A percentile compares a stretch with the other conserved stretches of the same genome.
Conservation (phyloP, 2,329 filamentous ascomycete species). For the Madurella fahalii region DNA sequence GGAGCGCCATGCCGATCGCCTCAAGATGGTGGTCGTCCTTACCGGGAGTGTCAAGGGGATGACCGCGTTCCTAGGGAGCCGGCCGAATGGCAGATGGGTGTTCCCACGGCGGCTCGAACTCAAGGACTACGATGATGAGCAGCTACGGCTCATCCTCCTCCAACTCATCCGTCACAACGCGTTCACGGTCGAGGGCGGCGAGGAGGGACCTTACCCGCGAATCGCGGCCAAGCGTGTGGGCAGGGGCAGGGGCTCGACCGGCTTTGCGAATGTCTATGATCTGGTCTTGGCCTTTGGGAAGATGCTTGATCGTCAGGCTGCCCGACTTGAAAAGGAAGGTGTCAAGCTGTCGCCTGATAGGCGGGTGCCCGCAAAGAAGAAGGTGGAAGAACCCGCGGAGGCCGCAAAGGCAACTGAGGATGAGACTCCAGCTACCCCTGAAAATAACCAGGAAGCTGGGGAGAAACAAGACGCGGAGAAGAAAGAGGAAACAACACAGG, state of each 20-base stretch:
- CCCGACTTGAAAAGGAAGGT: constrained; percentile 18
- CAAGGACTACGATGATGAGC: constrained; percentile 11
- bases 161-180: constrained; percentile 7
- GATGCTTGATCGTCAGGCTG: constrained; percentile 7
- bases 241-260: not conserved
- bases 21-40: constrained; percentile 6
- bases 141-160: constrained; percentile 6
- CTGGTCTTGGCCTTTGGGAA: constrained; percentile 10
- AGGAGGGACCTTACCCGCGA: constrained; percentile 5
- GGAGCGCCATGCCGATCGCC: constrained; percentile 1
- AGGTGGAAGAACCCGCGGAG: constrained; percentile 1
- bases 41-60: constrained; percentile 1
- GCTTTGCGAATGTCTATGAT: constrained; percentile 11
- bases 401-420: not conserved
- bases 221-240: constrained; percentile 5
- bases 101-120: constrained; percentile 7
- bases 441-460: not conserved
- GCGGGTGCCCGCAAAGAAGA: not conserved
- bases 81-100: constrained; percentile 4
- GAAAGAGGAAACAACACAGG: too few relatives aligned
- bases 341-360: not conserved
- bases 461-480: too few relatives aligned
- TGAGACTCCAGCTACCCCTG: not conserved
- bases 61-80: not conserved
- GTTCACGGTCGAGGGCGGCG: constrained; percentile 5